Conservation (phyloP, 2,329 filamentous ascomycete species). For the Aureobasidium sp. region DNA sequence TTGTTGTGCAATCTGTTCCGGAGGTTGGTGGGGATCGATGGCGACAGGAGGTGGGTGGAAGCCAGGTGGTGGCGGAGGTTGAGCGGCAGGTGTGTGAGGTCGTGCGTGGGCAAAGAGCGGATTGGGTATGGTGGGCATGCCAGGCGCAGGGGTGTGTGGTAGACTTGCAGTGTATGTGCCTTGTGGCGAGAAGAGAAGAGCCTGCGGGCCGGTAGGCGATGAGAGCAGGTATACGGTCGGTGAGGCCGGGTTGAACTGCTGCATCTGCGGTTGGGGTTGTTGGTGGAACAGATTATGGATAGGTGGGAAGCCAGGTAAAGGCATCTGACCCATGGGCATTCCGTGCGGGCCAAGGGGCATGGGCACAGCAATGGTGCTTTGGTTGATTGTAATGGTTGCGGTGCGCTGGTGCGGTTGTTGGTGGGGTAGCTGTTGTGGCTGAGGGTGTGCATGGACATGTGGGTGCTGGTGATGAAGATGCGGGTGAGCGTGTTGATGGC, state of each 20-base stretch:
- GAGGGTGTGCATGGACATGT: background rate
- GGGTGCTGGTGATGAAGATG: background rate
- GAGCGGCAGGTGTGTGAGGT: background rate
- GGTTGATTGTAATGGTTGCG: slow-evolving; percentile 3
- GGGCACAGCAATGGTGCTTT: slow-evolving; percentile 5
- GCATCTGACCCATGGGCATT: background rate
- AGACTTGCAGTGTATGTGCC: slow-evolving; percentile 22
- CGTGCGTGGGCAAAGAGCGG: background rate
- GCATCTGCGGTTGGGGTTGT: background rate
- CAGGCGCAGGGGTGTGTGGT: background rate
- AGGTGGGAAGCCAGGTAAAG: slow-evolving; percentile 1
- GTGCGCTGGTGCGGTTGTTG: background rate
- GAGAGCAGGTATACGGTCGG: slow-evolving; percentile 33
- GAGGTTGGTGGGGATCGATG: background rate
- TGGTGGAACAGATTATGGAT: background rate
- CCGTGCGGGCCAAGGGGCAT: background rate
- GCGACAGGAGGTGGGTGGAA: background rate
- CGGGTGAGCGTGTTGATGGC: background rate
- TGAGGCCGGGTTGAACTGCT: slow-evolving; percentile 16
- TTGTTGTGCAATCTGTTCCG: background rate
- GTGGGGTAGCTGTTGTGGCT: background rate
- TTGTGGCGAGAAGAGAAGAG: slow-evolving; percentile 33
- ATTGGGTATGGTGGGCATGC: background rate
- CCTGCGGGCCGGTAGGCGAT: slow-evolving; percentile 37
- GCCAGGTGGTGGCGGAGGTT: background rate